A percentile compares a stretch with the other conserved stretches of the same genome.
Conservation (phyloP, 306 rosid species). For the Corylus americana region DNA sequence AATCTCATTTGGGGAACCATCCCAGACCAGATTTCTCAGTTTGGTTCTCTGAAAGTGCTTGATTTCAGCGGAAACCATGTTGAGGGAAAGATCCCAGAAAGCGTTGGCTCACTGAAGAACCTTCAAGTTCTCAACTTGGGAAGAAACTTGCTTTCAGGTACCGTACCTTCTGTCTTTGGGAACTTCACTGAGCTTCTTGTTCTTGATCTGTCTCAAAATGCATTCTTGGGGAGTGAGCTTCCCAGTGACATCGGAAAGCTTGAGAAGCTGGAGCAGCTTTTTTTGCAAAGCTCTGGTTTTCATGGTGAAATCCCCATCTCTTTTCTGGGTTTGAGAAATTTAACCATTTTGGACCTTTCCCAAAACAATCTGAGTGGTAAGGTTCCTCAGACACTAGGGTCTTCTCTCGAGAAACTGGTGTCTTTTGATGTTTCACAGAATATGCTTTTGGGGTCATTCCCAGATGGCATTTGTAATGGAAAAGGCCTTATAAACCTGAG, state of each 20-base stretch:
- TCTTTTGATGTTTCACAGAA: conserved; percentile 89
- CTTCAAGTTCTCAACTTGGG: conserved; percentile 70
- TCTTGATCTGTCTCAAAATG: conserved; percentile 84
- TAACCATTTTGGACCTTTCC: conserved; percentile 77
- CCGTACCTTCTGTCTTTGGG: conserved; percentile 53
- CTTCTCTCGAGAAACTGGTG: conserved; percentile 75
- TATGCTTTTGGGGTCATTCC: conserved; percentile 74
- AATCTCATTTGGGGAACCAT: conserved; percentile 94
- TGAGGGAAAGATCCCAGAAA: conserved; percentile 75
- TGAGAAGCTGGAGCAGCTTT: conserved; percentile 57
- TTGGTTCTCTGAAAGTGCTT: conserved; percentile 60
- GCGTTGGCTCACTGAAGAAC: conserved; percentile 57
- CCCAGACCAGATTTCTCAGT: conserved; percentile 84
- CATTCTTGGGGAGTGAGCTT: conserved; percentile 76
- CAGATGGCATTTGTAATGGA: conserved; percentile 65
- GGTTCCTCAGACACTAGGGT: conserved; percentile 50
- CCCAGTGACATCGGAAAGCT: conserved; percentile 74
- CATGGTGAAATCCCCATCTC: conserved; percentile 80
- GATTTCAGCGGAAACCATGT: conserved; percentile 77
- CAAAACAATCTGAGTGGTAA: conserved; percentile 78
- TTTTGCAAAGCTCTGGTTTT: conserved; percentile 78
- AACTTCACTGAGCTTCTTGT: conserved; percentile 70
- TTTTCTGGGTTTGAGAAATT: conserved; percentile 51
- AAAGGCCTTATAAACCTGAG: conserved; percentile 56
- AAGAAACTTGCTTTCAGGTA: conserved; percentile 79